These are phyloP conservation scores for Cyberlindnera xishuangbannaensis DNA, from an alignment of 805 yeast species.

Conservation along the genomic window DNA sequence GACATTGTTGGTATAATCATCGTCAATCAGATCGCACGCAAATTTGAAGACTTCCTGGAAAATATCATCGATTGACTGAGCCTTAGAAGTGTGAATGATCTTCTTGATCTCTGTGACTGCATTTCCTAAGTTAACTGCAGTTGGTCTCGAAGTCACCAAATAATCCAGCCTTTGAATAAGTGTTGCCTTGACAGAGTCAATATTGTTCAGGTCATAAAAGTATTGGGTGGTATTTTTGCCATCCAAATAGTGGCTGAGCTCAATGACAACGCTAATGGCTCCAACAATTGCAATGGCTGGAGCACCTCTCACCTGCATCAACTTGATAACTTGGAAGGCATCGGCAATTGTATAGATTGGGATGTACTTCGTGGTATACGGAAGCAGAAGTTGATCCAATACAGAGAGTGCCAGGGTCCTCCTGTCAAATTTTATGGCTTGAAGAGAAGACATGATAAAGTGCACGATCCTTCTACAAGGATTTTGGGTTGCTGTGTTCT, in stretches of 20 bases:
- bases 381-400: slow-evolving; percentile 77
- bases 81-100: slow-evolving; percentile 27
- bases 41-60: slow-evolving; percentile 35
- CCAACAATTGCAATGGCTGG: slow-evolving; percentile 98
- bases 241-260: slow-evolving; percentile 35
- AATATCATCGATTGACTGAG: slow-evolving; percentile 23
- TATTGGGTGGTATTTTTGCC: slow-evolving; percentile 24
- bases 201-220: slow-evolving; percentile 28
- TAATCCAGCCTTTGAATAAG: slow-evolving; percentile 50
- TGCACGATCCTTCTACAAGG: no score
- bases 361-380: slow-evolving; percentile 71
- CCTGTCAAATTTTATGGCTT: slow-evolving; percentile 66
- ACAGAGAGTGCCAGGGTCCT: slow-evolving; percentile 44
- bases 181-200: slow-evolving; percentile 30
- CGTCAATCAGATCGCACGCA: slow-evolving; percentile 54
- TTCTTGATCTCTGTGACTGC: slow-evolving; percentile 42
- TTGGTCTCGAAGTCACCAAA: slow-evolving; percentile 78
- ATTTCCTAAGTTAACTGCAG: slow-evolving; percentile 88
- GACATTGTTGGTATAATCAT: slow-evolving; percentile 73
- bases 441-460: slow-evolving; percentile 31
- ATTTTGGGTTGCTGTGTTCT: no score
- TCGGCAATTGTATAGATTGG: slow-evolving; percentile 57
- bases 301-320: slow-evolving; percentile 96
- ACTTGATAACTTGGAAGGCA: slow-evolving; percentile 77
- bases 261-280: slow-evolving; percentile 75